These are phyloP conservation scores for Pseudocercospora eumusae DNA, from an alignment of 2,329 filamentous ascomycete genomes.

Conservation along the genomic window DNA sequence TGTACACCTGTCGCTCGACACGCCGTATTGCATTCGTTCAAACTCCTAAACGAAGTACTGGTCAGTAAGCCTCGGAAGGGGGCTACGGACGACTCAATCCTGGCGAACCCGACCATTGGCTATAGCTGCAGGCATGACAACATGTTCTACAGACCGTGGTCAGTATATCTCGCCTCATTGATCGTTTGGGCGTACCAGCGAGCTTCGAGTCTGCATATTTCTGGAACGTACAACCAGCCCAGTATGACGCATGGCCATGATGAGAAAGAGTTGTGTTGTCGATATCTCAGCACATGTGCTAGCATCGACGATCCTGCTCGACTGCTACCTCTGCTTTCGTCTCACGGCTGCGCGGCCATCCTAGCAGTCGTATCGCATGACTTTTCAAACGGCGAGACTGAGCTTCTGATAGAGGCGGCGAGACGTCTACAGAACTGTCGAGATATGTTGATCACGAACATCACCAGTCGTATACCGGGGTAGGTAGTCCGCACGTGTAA, in stretches of 20 bases:
- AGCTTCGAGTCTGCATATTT: slow-evolving; percentile 47
- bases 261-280: slow-evolving; percentile 23
- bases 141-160: slow-evolving; percentile 86
- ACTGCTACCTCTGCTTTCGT: slow-evolving; percentile 68
- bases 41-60: slow-evolving; percentile 78
- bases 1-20: slow-evolving; percentile 81
- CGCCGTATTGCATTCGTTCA: slow-evolving; percentile 85
- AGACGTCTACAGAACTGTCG: slow-evolving; percentile 73
- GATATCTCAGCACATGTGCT: slow-evolving; percentile 26
- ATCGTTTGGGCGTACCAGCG: slow-evolving; percentile 93
- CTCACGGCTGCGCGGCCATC: slow-evolving; percentile 78
- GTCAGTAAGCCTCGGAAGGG: slow-evolving; percentile 49
- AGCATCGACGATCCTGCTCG: slow-evolving; percentile 68
- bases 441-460: slow-evolving; percentile 14
- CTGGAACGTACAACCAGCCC: slow-evolving; percentile 27
- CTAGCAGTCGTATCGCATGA: slow-evolving; percentile 76
- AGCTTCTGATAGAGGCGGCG: slow-evolving; percentile 82
- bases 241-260: slow-evolving; percentile 63
- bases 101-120: slow-evolving; percentile 19
- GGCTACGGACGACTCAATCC: slow-evolving; percentile 41
- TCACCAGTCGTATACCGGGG: not conserved
- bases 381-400: slow-evolving; percentile 81
- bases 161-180: slow-evolving; percentile 83
- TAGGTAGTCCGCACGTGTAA: not conserved
- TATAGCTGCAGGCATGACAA: slow-evolving; percentile 87